Evolutionary conservation across 305 asterid species (phyloP), one percentile per base, ranked within the genome.

Genomic region (Fraxinus ornus): DNA sequence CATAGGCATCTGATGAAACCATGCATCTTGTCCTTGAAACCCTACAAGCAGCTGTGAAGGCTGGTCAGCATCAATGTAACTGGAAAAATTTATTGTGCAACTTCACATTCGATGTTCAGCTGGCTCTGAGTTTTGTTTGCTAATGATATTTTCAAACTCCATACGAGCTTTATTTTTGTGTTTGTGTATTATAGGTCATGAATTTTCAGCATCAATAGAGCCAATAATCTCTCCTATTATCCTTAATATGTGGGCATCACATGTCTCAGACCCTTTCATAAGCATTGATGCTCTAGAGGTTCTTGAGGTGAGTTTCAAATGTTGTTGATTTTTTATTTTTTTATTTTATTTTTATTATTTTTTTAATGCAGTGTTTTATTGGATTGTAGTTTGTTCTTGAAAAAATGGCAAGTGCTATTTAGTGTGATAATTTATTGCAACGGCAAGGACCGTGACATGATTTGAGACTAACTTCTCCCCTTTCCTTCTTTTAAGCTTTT

Each of bases 1-100:
- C 82, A 60, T 88, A 96, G 99, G 98, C 99, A 75, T 92, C 99
- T 80, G 99, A 94, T 36, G 99, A 96, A 83, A 94, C 99, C 68
- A 92, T 94, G 98, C 99, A 96, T 91, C 94, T 96, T 75, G 95
- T 92, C 81, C 97, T 94, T 86, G 99, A 96, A 88, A 93, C 99
- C 81, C 89, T 96, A 82, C 95, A 89, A 86, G 98, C 97, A 78
- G 93, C 97, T 83, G 90, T 93, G 68, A 90, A 87, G 81, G 97
- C 98, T 90, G 99, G 99, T 94, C 66, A 84, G 93, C 85, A 44
- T 83, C 72, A 85, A 32, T 82, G 72, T 80, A 17, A 33, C 72
- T 64, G 66, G 72, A 30, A 75, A 55, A 17, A 41, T 32, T 36
- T 57, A 57, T 79, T 75, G 32, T 41, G 77, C 33, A 24, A 72